These are phyloP conservation scores for Tulasnella sp. DNA, from an alignment of 768 basidiomycete genomes.

Conservation along the genomic window DNA sequence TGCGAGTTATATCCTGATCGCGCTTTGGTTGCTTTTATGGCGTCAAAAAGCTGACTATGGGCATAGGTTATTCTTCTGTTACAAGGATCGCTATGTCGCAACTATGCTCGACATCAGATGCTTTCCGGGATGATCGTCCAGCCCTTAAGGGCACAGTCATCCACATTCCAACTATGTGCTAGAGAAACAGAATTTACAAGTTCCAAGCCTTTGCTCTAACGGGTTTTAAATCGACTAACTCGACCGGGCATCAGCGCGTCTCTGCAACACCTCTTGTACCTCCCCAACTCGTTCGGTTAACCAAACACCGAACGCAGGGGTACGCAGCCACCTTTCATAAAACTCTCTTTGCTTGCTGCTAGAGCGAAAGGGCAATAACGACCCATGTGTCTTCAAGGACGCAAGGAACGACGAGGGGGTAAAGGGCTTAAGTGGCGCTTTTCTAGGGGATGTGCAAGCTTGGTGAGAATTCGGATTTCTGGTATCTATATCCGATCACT, in stretches of 20 bases:
- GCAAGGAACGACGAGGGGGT: constrained; percentile 68
- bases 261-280: constrained; percentile 26
- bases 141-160: not conserved
- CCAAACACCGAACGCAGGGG: constrained; percentile 79
- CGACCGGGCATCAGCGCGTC: not conserved
- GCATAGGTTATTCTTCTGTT: no score
- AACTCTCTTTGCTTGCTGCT: constrained; percentile 67
- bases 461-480: not conserved
- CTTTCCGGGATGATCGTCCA: not conserved
- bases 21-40: no score
- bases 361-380: constrained; percentile 74
- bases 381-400: constrained; percentile 70
- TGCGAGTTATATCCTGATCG: not conserved
- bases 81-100: no score
- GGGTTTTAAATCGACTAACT: not conserved
- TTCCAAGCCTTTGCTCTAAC: not conserved
- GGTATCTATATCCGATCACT: constrained; percentile 42
- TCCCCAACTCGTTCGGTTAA: constrained; percentile 44
- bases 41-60: no score
- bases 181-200: not conserved
- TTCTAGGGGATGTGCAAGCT: not conserved
- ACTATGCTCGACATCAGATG: not conserved
- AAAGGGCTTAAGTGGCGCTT: constrained; percentile 52
- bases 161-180: not conserved
- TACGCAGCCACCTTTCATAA: constrained; percentile 75